A percentile compares a stretch with the other conserved stretches of the same genome.
phyloP scores from a whole-genome alignment of 164 flowering plant genomes.

The Macadamia integrifolia region DNA sequence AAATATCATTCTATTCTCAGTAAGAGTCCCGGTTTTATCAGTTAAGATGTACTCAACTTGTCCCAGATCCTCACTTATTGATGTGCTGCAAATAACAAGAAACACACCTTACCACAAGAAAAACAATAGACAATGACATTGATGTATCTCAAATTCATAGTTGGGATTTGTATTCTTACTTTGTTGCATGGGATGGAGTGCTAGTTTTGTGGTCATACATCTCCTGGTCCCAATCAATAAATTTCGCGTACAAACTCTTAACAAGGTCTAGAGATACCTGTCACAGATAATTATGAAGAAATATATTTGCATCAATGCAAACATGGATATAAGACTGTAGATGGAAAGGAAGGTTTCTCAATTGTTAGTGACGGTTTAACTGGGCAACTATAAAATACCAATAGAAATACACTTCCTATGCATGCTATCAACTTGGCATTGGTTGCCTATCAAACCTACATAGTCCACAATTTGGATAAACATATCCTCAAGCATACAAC shows the following conservation, averaged over 20 bases:
- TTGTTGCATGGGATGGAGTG: conserved; percentile 79
- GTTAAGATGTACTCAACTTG: conserved; percentile 99
- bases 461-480: no score
- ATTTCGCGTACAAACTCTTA: conserved; percentile 94
- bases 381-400: no score
- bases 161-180: conserved; percentile 45
- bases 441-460: no score
- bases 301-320: not conserved
- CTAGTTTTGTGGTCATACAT: conserved; percentile 83
- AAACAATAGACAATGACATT: conserved; percentile 6
- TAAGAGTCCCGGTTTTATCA: conserved; percentile 96
- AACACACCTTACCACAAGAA: conserved; percentile 15
- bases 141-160: not conserved
- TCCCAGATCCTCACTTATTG: conserved; percentile 98
- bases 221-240: conserved; percentile 93
- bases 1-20: conserved; percentile 93
- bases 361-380: no score
- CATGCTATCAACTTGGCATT: no score
- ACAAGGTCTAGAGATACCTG: conserved; percentile 97
- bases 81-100: conserved; percentile 74
- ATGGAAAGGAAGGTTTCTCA: no score
- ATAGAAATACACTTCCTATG: no score
- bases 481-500: no score
- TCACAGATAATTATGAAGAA: conserved; percentile 8
- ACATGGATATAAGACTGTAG: not conserved